These are phyloP conservation scores for Megacollybia platyphylla DNA, from an alignment of 1,284 basidiomycete species.

Conservation along the genomic window DNA sequence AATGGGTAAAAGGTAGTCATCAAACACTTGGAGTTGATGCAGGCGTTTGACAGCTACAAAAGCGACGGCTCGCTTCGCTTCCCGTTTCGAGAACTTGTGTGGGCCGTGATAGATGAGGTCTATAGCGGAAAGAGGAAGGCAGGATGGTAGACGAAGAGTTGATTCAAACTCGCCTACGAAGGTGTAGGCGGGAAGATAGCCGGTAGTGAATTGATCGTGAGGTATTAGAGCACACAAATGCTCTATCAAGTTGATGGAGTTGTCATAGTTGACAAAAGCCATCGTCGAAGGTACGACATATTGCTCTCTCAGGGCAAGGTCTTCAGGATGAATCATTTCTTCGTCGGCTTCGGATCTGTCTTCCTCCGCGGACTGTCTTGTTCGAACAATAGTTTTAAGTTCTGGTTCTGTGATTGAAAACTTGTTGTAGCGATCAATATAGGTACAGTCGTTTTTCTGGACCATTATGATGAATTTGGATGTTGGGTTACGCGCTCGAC, in stretches of 20 bases:
- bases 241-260: slow-evolving; percentile 54
- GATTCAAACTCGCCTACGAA: slow-evolving; percentile 20
- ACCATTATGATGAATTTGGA: slow-evolving; percentile 76
- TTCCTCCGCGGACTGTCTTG: slow-evolving; percentile 20
- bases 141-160: slow-evolving; percentile 6
- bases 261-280: slow-evolving; percentile 66
- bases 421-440: slow-evolving; percentile 41
- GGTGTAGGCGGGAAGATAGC: slow-evolving; percentile 44
- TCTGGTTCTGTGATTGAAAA: slow-evolving; percentile 51
- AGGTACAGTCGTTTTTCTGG: slow-evolving; percentile 39
- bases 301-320: slow-evolving; percentile 53
- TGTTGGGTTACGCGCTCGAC: slow-evolving; percentile 61
- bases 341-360: slow-evolving; percentile 23
- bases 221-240: slow-evolving; percentile 67
- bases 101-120: slow-evolving; percentile 47
- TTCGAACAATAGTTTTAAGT: slow-evolving; percentile 49
- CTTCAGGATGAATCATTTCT: slow-evolving; percentile 34
- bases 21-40: slow-evolving; percentile 59
- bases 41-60: slow-evolving; percentile 63
- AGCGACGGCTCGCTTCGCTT: slow-evolving; percentile 70
- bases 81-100: slow-evolving; percentile 49
- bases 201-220: slow-evolving; percentile 52
- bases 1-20: slow-evolving; percentile 65
- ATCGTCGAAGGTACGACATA: slow-evolving; percentile 60
- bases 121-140: slow-evolving; percentile 43